Evolutionary conservation across 1,284 basidiomycete species (phyloP).

Genomic region (Rhodotorula sp.): DNA sequence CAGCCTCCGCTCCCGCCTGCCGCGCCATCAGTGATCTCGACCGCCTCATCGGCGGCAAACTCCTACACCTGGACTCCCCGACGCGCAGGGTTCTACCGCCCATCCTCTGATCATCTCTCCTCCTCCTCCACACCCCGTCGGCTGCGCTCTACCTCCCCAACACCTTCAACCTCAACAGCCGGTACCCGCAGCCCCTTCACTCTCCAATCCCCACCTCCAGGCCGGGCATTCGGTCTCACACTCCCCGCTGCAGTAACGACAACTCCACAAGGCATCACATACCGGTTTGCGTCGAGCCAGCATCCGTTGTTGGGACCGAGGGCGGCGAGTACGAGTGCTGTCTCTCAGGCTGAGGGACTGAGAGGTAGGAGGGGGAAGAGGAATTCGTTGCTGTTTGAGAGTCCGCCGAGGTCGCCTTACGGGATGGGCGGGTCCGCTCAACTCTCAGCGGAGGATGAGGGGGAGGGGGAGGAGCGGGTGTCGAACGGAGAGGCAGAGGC

Average conservation of each 20-base stretch:
- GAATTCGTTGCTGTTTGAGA: background rate
- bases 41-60: background rate
- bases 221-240: background rate
- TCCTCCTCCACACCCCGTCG: background rate
- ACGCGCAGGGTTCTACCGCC: background rate
- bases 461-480: background rate
- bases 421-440: background rate
- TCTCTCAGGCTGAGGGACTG: background rate
- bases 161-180: background rate
- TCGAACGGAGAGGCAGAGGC: background rate
- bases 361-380: background rate
- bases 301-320: conserved; percentile 7
- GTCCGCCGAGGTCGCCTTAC: background rate
- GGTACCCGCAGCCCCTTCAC: no score
- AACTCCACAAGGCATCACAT: background rate
- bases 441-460: background rate
- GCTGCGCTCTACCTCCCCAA: background rate
- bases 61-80: conserved; percentile 5
- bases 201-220: background rate
- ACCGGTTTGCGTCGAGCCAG: background rate
- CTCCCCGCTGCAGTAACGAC: background rate
- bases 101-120: background rate
- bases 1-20: background rate
- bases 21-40: background rate
- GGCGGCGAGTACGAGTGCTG: background rate